These are phyloP conservation scores for Stemphylium vesicarium DNA, from an alignment of 2,329 filamentous ascomycete genomes.

Conservation along the genomic window DNA sequence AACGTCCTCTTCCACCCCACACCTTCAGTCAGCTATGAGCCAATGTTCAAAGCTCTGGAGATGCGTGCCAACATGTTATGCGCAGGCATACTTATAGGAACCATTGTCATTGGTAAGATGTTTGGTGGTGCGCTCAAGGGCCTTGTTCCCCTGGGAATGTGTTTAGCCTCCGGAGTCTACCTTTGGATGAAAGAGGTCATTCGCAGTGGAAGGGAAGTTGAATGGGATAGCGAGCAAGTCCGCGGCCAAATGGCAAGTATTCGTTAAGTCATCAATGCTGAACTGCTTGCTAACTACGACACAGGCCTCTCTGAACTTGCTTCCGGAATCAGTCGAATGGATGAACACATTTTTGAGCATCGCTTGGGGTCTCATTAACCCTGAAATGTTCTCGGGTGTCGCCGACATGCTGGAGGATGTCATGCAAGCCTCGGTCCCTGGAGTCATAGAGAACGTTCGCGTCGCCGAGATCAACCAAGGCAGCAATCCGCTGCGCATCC, in stretches of 20 bases:
- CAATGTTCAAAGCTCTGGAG: slow-evolving; percentile 81
- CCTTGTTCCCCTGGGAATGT: slow-evolving; percentile 74
- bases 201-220: slow-evolving; percentile 77
- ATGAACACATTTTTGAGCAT: slow-evolving; percentile 87
- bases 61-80: slow-evolving; percentile 74
- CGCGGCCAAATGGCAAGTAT: slow-evolving; percentile 73
- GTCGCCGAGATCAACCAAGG: slow-evolving; percentile 96
- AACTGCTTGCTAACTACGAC: not conserved
- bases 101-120: slow-evolving; percentile 77
- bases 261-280: not conserved
- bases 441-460: slow-evolving; percentile 90
- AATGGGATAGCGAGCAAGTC: slow-evolving; percentile 87
- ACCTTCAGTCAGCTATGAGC: slow-evolving; percentile 85
- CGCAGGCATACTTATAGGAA: slow-evolving; percentile 71
- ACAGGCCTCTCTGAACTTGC: slow-evolving; percentile 80
- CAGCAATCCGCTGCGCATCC: slow-evolving; percentile 84
- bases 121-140: slow-evolving; percentile 81
- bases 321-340: slow-evolving; percentile 92
- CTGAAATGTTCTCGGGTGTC: slow-evolving; percentile 89
- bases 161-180: slow-evolving; percentile 78
- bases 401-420: slow-evolving; percentile 95
- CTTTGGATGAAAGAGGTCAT: slow-evolving; percentile 91
- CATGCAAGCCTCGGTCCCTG: slow-evolving; percentile 93
- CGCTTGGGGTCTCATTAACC: slow-evolving; percentile 90
- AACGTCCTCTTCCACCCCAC: slow-evolving; percentile 96